Percentiles rank a stretch among this genome's conserved stretches.
Conservation (phyloP, 2,329 filamentous ascomycete species). For the Aspergillus costaricaensis region DNA sequence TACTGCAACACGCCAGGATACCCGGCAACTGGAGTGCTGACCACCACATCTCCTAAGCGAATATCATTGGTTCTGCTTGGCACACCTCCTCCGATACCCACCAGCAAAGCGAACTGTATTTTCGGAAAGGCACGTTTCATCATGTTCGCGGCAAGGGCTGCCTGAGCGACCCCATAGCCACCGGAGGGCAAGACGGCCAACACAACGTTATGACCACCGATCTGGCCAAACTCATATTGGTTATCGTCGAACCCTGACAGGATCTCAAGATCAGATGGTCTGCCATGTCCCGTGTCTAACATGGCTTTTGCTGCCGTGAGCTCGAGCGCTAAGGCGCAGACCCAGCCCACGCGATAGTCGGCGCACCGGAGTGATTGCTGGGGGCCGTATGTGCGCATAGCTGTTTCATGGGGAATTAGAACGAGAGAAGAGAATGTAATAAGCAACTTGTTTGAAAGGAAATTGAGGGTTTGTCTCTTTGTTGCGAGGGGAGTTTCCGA, state of each 20-base stretch:
- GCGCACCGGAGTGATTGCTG: neutral
- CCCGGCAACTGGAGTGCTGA: conserved; percentile 23
- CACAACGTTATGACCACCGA: conserved; percentile 28
- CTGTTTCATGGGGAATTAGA: neutral
- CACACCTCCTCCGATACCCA: conserved; percentile 35
- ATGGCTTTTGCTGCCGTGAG: conserved; percentile 30
- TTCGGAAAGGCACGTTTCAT: conserved; percentile 28
- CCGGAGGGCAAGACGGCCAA: conserved; percentile 26
- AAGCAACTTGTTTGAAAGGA: neutral
- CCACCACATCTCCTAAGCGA: conserved; percentile 33
- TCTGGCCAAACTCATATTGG: conserved; percentile 25
- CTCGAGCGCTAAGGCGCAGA: conserved; percentile 34
- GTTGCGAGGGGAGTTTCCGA: neutral
- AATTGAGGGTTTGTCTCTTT: neutral
- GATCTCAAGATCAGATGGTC: neutral
- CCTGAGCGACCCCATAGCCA: conserved; percentile 24
- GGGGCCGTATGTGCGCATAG: neutral
- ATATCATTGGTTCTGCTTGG: conserved; percentile 26
- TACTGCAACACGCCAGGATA: conserved; percentile 32
- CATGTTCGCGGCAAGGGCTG: conserved; percentile 10
- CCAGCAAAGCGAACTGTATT: conserved; percentile 29
- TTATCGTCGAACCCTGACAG: conserved; percentile 21
- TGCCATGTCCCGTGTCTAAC: conserved; percentile 31
- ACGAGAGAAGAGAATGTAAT: neutral
- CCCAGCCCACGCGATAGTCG: conserved; percentile 35